Evolutionary conservation across 257 asterid genomes (phyloP).

Genomic region (Forsythia viridissima): DNA sequence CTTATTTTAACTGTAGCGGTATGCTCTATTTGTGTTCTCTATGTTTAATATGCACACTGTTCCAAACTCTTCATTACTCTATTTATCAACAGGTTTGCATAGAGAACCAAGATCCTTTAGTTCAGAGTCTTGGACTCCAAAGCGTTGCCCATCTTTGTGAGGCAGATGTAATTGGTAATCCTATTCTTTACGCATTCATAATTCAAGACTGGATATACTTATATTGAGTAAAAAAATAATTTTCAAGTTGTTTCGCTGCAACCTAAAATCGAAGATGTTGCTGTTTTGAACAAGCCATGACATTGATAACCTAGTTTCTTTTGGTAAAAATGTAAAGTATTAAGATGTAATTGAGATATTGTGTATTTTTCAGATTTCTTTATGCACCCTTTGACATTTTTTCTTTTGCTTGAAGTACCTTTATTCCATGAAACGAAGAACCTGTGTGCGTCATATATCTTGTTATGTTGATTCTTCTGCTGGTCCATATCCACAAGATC

Average conservation of each 20-base stretch:
- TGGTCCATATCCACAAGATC: not conserved
- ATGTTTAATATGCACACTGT: constrained; percentile 26
- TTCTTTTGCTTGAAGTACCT: not conserved
- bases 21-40: constrained; percentile 39
- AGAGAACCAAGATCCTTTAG: constrained; percentile 67
- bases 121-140: constrained; percentile 86
- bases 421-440: not conserved
- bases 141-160: constrained; percentile 96
- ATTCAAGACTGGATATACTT: not conserved
- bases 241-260: constrained; percentile 14
- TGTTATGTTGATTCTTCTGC: not conserved
- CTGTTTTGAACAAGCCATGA: not conserved
- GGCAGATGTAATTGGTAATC: constrained; percentile 91
- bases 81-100: constrained; percentile 72
- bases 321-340: not conserved
- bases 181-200: constrained; percentile 20
- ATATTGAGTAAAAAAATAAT: not conserved
- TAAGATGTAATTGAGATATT: not conserved
- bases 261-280: constrained; percentile 4
- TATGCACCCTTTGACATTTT: not conserved
- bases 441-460: not conserved
- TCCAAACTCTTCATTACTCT: constrained; percentile 34
- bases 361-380: not conserved
- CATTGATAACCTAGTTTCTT: not conserved
- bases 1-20: constrained; percentile 91